Conservation (phyloP, 2,329 filamentous ascomycete species). For the Pseudonectria foliicola region DNA sequence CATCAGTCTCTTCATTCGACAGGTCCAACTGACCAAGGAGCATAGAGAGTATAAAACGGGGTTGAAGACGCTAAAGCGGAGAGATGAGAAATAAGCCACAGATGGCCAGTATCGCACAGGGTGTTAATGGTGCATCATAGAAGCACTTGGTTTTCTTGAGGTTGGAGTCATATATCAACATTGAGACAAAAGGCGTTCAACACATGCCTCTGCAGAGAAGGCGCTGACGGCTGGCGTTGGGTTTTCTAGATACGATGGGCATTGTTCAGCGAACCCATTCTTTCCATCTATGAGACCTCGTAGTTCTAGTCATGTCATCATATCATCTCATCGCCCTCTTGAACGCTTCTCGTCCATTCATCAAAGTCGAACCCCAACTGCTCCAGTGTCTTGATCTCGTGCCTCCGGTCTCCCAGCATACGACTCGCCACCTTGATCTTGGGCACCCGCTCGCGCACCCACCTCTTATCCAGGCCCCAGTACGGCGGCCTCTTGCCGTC, state of each 20-base stretch:
- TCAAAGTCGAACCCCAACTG: conserved; percentile 33
- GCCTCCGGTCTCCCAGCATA: conserved; percentile 27
- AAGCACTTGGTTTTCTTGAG: no score
- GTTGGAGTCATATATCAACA: no score
- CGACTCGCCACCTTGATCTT: conserved; percentile 34
- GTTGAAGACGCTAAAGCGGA: conserved; percentile 34
- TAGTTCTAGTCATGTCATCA: neutral
- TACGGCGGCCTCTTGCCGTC: conserved; percentile 31
- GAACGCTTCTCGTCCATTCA: conserved; percentile 19
- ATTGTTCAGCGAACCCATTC: neutral
- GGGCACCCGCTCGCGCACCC: conserved; percentile 33
- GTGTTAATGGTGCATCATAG: neutral
- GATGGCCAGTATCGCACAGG: conserved; percentile 4
- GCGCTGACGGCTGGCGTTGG: no score
- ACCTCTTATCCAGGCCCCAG: conserved; percentile 33
- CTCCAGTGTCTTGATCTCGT: conserved; percentile 27
- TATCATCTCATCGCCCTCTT: conserved; percentile 12
- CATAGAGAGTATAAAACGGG: conserved; percentile 55
- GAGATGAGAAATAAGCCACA: conserved; percentile 15
- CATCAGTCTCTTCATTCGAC: conserved; percentile 40
- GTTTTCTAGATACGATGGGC: no score
- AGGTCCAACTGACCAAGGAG: conserved; percentile 44
- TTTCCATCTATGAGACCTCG: neutral
- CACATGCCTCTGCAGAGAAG: no score
- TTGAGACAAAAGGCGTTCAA: no score